These are phyloP conservation scores for Hylodesmum podocarpum DNA, from an alignment of 306 rosid genomes.

Conservation along the genomic window DNA sequence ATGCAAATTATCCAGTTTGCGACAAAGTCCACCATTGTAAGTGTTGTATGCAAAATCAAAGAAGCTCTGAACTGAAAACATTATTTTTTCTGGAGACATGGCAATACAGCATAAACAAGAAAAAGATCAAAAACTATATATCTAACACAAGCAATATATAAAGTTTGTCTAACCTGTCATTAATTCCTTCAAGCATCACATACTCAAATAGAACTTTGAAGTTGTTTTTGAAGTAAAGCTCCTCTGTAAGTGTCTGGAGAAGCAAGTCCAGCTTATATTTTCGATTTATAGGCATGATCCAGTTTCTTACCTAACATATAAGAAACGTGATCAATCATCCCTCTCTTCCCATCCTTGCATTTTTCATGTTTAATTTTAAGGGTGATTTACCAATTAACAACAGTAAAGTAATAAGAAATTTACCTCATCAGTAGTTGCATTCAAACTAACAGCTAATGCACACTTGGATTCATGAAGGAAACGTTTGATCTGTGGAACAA, in stretches of 20 bases:
- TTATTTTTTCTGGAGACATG: neutral
- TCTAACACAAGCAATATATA: constrained; percentile 27
- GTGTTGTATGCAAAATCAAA: neutral
- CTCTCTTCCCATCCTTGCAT: neutral
- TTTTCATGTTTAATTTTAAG: constrained; percentile 13
- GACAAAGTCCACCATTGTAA: neutral
- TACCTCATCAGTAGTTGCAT: constrained; percentile 97
- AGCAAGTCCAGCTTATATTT: constrained; percentile 75
- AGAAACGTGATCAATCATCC: constrained; percentile 20
- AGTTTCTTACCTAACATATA: constrained; percentile 76
- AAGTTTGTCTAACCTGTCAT: constrained; percentile 62
- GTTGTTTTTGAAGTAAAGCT: constrained; percentile 62
- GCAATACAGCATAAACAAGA: neutral
- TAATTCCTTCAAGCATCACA: constrained; percentile 92
- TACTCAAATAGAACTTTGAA: constrained; percentile 83
- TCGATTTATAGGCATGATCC: constrained; percentile 97
- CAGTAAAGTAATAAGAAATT: constrained; percentile 11
- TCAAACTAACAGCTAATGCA: constrained; percentile 93
- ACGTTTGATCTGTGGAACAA: constrained; percentile 86
- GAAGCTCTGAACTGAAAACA: constrained; percentile 1
- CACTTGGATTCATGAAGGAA: constrained; percentile 78
- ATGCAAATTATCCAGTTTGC: neutral
- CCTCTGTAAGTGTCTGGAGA: constrained; percentile 77
- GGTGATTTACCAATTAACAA: constrained; percentile 5
- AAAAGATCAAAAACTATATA: neutral